Evolutionary conservation across 495 filamentous ascomycete genomes (phyloP), one percentile per base, ranked within the genome.

Genomic region (Cairneyella variabilis): DNA sequence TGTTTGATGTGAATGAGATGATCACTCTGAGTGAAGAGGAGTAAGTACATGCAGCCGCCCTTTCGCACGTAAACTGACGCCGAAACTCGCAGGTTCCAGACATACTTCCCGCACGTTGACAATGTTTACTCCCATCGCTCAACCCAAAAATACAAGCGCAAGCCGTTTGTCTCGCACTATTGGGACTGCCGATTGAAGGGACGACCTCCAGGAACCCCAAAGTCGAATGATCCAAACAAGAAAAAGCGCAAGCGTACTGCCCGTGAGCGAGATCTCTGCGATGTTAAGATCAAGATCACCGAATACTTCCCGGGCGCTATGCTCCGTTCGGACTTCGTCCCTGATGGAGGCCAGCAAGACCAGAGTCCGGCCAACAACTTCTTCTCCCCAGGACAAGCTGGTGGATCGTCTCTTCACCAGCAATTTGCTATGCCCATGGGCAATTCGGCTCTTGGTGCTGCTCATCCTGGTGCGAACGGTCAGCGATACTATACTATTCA

Each of bases 41-140:
- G 88, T 91, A 82, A 57, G 82, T 70, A 4, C 28, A 48, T 40
- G 16, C 40, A 10, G n/a, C 39, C n/a, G n/a, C 40, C 45, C 46
- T 11, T 38, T 38, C 14, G 9, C 27, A 17, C 36, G 49, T n/a
- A 52, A 45, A 36, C 60, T 56, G 39, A 57, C 61, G n/a, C 57
- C 45, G 39, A 50, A 46, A 45, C 16, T 37, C 28, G 40, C 61
- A 92, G 89, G 66, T 93, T 88, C 69, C 82, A 88, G 59, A 91
- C 82, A 17, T 96, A 93, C 69, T 96, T 91, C 64, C 89, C 89
- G 0, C 89, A 92, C 67, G 76, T 95, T 62, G 90, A 96, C 69
- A 96, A 96, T 66, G 82, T 96, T 42, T 96, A 92, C 66, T 92
- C 89, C 16, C 90, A 93, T 70, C 85, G 90, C 42, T 92, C 90